A percentile compares a stretch with the other conserved stretches of the same genome.
Evolutionary conservation across 2,329 filamentous ascomycete species (phyloP).

Genomic region (Alternaria sp.): DNA sequence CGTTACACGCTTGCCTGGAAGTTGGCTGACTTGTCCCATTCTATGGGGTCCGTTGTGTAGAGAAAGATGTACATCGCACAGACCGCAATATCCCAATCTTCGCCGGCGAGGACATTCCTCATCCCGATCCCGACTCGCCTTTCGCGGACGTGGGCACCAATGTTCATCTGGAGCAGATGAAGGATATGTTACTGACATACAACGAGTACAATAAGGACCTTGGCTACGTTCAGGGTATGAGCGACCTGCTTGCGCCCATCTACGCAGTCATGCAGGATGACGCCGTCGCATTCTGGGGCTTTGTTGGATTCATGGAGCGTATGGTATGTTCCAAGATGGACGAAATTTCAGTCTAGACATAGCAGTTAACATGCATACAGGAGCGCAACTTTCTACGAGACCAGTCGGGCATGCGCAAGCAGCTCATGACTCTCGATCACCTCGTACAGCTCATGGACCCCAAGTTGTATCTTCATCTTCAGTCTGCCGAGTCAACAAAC

Average conservation of each 20-base stretch:
- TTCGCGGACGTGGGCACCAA: slow-evolving; percentile 95
- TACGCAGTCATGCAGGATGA: slow-evolving; percentile 99
- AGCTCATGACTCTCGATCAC: slow-evolving; percentile 90
- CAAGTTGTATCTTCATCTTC: slow-evolving; percentile 87
- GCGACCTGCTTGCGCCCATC: slow-evolving; percentile 91
- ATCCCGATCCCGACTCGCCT: slow-evolving; percentile 94
- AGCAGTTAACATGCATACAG: slow-evolving; percentile 43
- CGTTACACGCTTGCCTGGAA: not conserved
- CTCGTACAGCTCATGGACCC: slow-evolving; percentile 97
- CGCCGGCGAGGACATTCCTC: slow-evolving; percentile 92
- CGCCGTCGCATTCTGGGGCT: slow-evolving; percentile 95
- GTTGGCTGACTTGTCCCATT: slow-evolving; percentile 61
- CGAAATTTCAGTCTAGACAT: too few species aligned
- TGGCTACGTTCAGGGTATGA: slow-evolving; percentile 99
- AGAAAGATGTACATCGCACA: slow-evolving; percentile 98
- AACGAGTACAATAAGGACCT: slow-evolving; percentile 97
- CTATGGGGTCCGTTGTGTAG: slow-evolving; percentile 68
- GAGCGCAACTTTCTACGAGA: slow-evolving; percentile 96
- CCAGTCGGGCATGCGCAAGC: slow-evolving; percentile 93
- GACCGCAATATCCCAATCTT: slow-evolving; percentile 96
- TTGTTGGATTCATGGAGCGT: slow-evolving; percentile 94
- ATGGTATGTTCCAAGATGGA: slow-evolving; percentile 65
- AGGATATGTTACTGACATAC: slow-evolving; percentile 98
- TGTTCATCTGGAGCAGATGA: slow-evolving; percentile 97
- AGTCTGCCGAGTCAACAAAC: slow-evolving; percentile 92